Base-by-base conservation (phyloP, 2,329 filamentous ascomycete genomes). In the Mycosphaerella sp. region DNA sequence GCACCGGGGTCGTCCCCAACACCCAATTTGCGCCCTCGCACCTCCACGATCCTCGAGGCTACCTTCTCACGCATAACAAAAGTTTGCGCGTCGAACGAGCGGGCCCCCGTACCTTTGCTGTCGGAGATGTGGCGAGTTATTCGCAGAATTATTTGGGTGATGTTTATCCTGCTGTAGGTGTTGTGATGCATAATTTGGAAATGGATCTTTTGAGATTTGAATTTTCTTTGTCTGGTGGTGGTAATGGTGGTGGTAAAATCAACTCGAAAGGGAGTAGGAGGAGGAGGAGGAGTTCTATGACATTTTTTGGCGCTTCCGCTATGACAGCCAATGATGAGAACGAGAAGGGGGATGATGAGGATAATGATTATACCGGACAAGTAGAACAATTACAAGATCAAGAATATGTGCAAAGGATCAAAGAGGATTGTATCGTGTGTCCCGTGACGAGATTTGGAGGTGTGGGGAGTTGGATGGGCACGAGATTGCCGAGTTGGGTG, bases 1-100 rank as follows among this genome's bases (percentile, higher is more conserved):
- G 66, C 43, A 70, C 67, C 0, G 70, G 69, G 43, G 64, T 66
- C 6, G 43, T 12, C 4, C 70, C 69, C 0, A 71, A 71, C 56
- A 67, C 64, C 61, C 44, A 59, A 6, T 38, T 38, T 2, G 10
- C 12, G 0, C 34, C 34, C 12, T 9, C 8, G 4, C 10, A 38
- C 34, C 34, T 38, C 10, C 34, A 11, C 5, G 34, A 38, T 38
- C 34, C 34, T 7, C 34, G 5, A 1, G 34, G 34, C 1, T 38
- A 38, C 12, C 3, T 38, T 38, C 34, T 38, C 10, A 38, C 34
- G 2, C 34, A 38, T 4, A 38, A 38, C 34, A 11, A 38, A n/a
- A 38, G 6, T 9, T 1, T 38, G 34, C 34, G 34, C 10, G 34
- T 38, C 34, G 34, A 38, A 38, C 34, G 34, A 6, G 34, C 34